A percentile compares a stretch with the other conserved stretches of the same genome.
These are phyloP conservation scores for Phaeophleospora eucalypticola DNA, from an alignment of 2,329 filamentous ascomycete genomes.

Conservation along the genomic window DNA sequence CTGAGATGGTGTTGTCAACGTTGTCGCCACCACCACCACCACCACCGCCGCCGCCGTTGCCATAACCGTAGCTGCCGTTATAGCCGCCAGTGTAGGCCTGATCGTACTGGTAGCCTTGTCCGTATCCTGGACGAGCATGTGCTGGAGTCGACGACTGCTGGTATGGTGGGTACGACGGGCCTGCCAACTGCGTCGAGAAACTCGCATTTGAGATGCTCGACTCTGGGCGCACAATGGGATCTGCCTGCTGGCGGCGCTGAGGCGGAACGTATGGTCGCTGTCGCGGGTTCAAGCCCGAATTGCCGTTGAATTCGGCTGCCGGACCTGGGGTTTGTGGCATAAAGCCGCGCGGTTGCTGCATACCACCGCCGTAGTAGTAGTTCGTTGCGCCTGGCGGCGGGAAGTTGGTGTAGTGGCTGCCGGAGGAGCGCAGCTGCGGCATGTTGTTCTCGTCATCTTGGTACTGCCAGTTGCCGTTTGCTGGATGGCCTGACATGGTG, in stretches of 20 bases:
- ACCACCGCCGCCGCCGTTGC: no score
- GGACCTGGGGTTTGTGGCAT: not conserved
- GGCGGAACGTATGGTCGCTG: constrained; percentile 1
- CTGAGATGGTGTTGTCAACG: not conserved
- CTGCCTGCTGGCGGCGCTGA: constrained; percentile 1
- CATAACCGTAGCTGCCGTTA: no score
- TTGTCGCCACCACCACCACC: not conserved
- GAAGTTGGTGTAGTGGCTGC: not conserved
- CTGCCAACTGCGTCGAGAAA: constrained; percentile 8
- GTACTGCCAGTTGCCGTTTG: not conserved
- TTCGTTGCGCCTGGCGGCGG: no score
- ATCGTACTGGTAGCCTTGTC: no score
- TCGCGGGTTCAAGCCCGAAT: constrained; percentile 2
- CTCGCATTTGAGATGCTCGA: constrained; percentile 12
- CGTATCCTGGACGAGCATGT: not conserved
- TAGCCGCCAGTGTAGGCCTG: no score
- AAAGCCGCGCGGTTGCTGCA: no score
- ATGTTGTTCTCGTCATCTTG: not conserved
- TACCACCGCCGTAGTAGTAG: not conserved
- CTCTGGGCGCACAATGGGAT: constrained; percentile 12
- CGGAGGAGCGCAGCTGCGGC: not conserved
- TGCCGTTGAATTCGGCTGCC: not conserved
- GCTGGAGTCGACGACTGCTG: not conserved
- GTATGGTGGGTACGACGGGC: not conserved
- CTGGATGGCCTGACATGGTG: not conserved